phyloP scores from a whole-genome alignment of 805 yeast genomes.

The Saturnispora sekii region DNA sequence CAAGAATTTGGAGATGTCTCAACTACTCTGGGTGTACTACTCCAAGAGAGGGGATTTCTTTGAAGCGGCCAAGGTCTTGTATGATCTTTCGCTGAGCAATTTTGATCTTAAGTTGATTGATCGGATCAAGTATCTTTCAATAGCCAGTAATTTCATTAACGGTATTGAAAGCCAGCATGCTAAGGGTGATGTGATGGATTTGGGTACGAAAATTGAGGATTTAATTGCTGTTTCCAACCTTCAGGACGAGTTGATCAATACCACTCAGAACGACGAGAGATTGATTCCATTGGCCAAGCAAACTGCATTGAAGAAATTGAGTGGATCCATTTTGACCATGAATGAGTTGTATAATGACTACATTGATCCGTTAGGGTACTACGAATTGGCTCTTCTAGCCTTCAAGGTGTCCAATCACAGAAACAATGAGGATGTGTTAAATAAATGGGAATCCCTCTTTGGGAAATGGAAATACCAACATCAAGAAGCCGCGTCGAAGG shows the following conservation, averaged over 20 bases:
- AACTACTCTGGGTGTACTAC: constrained; percentile 79
- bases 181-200: constrained; percentile 65
- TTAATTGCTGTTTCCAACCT: constrained; percentile 78
- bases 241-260: constrained; percentile 54
- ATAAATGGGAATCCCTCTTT: constrained; percentile 71
- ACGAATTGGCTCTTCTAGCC: constrained; percentile 67
- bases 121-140: constrained; percentile 78
- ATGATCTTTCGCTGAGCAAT: constrained; percentile 62
- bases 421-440: constrained; percentile 70
- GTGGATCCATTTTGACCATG: constrained; percentile 56
- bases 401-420: constrained; percentile 81
- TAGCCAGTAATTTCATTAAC: constrained; percentile 90
- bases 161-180: constrained; percentile 69
- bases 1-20: constrained; percentile 63
- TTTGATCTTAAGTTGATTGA: constrained; percentile 58
- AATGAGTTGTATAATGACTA: constrained; percentile 77
- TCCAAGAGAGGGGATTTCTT: constrained; percentile 71
- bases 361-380: constrained; percentile 82
- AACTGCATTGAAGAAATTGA: constrained; percentile 43
- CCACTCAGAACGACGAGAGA: constrained; percentile 44
- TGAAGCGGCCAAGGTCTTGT: constrained; percentile 77
- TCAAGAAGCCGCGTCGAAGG: constrained; percentile 16
- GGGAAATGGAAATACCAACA: constrained; percentile 36
- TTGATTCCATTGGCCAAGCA: constrained; percentile 38
- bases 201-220: constrained; percentile 64